A percentile compares a stretch with the other conserved stretches of the same genome.
phyloP scores from a whole-genome alignment of 73 alveolate genomes.

The Paramecium caudatum region DNA sequence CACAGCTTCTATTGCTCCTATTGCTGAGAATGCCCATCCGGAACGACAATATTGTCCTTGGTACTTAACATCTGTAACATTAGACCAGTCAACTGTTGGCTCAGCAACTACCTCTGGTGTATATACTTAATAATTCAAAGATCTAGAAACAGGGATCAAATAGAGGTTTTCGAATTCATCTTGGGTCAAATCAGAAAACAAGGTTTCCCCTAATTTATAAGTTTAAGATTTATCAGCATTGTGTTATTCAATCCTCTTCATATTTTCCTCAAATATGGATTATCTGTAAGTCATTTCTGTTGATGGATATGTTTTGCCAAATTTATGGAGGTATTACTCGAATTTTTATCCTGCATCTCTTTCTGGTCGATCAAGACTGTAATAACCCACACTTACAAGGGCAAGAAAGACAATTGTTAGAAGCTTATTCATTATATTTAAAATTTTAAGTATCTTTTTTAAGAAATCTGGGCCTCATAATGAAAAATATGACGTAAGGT shows the following conservation, averaged over 20 bases:
- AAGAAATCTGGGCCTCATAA: too few relatives aligned
- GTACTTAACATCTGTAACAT: slow-evolving; percentile 72
- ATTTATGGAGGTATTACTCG: not conserved
- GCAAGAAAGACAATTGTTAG: not conserved
- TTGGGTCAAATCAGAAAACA: slow-evolving; percentile 70
- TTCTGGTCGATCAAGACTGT: not conserved
- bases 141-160: slow-evolving; percentile 3
- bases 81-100: slow-evolving; percentile 36
- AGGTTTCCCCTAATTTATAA: not conserved
- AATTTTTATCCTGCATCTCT: not conserved
- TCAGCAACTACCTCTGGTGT: not conserved
- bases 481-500: too few relatives aligned
- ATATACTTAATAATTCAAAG: not conserved
- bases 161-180: slow-evolving; percentile 72
- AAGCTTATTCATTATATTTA: not conserved
- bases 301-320: not conserved
- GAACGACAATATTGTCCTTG: slow-evolving; percentile 85
- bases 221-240: slow-evolving; percentile 56
- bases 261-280: not conserved
- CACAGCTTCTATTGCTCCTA: slow-evolving; percentile 79
- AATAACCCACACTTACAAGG: not conserved
- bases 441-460: too few relatives aligned
- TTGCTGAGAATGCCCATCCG: slow-evolving; percentile 87
- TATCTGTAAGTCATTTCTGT: slow-evolving; percentile 18
- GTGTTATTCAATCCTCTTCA: slow-evolving; percentile 26